A percentile compares a stretch with the other conserved stretches of the same genome.
Evolutionary conservation across 1,139 yeast genomes (phyloP).

Genomic region (Pichia inconspicua): DNA sequence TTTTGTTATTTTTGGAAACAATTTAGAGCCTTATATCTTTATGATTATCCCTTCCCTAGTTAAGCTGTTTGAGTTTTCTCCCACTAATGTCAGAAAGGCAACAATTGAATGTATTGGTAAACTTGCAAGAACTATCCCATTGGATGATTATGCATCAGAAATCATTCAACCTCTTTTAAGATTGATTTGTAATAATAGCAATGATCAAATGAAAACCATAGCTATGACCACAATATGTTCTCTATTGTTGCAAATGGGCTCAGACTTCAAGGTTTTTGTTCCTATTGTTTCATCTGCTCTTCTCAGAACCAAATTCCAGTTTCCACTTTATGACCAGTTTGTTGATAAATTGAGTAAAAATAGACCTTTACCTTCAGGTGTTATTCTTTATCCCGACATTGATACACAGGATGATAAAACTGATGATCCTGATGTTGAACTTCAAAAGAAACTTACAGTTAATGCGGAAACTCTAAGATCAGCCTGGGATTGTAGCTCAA

Average conservation of each 20-base stretch:
- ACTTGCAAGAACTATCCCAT: slow-evolving; percentile 60
- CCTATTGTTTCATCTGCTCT: slow-evolving; percentile 77
- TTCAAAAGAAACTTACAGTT: slow-evolving; percentile 66
- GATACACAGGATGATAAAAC: slow-evolving; percentile 54
- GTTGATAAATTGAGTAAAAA: slow-evolving; percentile 72
- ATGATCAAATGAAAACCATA: slow-evolving; percentile 45
- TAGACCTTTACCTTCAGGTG: slow-evolving; percentile 80
- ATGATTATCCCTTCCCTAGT: slow-evolving; percentile 80
- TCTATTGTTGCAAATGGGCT: slow-evolving; percentile 70
- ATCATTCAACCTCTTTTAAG: slow-evolving; percentile 82
- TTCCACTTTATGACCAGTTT: slow-evolving; percentile 71
- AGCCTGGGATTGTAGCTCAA: slow-evolving; percentile 89
- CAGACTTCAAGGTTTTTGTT: slow-evolving; percentile 78
- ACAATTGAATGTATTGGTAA: slow-evolving; percentile 85
- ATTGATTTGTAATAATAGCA: slow-evolving; percentile 45
- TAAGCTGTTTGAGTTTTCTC: slow-evolving; percentile 61
- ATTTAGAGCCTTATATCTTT: slow-evolving; percentile 83
- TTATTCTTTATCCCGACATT: slow-evolving; percentile 62
- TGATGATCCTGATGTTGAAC: slow-evolving; percentile 39
- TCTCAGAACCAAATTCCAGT: slow-evolving; percentile 56
- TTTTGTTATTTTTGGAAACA: slow-evolving; percentile 82
- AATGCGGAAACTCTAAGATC: slow-evolving; percentile 68
- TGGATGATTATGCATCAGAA: slow-evolving; percentile 85
- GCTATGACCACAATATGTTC: slow-evolving; percentile 73
- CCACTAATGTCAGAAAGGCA: slow-evolving; percentile 49